Base-by-base conservation (phyloP, 2,329 filamentous ascomycete genomes). In the Sclerotinia glacialis region DNA sequence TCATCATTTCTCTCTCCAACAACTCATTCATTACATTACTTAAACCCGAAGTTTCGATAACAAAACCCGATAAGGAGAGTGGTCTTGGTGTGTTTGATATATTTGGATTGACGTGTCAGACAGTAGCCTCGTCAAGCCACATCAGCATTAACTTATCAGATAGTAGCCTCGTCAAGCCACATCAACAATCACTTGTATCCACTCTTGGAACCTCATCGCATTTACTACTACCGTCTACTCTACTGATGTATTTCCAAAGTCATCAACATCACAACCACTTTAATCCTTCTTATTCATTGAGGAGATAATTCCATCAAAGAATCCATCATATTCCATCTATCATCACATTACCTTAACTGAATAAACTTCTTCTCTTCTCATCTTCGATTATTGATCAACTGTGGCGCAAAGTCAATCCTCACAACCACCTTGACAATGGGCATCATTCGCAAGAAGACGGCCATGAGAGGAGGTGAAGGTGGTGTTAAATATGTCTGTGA, bases 401-500 rank as follows among this genome's bases (percentile, higher is more conserved):
- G 16, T 61, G 64, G 64, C 64, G 54, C 64, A 61, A 60, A 60
- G 55, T 37, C 34, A 37, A 46, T 23, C 16, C 14, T 26, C 6
- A 55, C 56, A 37, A 50, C 56, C 28, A 64, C 31, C 64, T 53
- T 34, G 34, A 60, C 61, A 11, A 97, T 97, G 94, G 93, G 93
- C 73, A 90, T 97, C 75, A 97, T 97, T 78, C 90, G 93, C 77
- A 97, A 97, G 83, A 97, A 97, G 82, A 95, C 92, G 68, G 91
- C 90, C 72, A 88, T 89, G 65, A 85, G 91, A 76, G 92, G 91
- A 70, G 92, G 90, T 62, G 92, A 97, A 77, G 93, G 91, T 58
- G 91, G 91, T 70, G 91, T 93, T 42, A 97, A 98, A 78, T 99
- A 96, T 78, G 92, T 98, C 71, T 99, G 95, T 82, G 96, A 99